Conservation (phyloP, 176 grass and related monocot genomes). For the Phoenix roebelenii region DNA sequence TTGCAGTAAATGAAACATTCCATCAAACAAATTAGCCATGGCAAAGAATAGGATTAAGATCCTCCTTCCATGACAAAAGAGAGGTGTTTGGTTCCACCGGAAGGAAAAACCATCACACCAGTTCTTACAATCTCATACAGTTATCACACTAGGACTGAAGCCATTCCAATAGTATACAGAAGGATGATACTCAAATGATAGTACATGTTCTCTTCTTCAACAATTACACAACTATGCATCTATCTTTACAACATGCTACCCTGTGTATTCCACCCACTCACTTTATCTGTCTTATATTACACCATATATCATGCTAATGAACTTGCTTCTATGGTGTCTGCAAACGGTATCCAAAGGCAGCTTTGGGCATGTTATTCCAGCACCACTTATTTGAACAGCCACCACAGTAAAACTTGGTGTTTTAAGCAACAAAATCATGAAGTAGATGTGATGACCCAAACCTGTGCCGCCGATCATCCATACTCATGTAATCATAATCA, state of each 20-base stretch:
- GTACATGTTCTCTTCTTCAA: not conserved
- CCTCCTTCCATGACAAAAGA: no score
- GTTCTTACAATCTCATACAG: no score
- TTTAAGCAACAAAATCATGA: slow-evolving; percentile 87
- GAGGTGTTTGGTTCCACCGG: no score
- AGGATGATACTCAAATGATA: not conserved
- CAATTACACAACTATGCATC: slow-evolving; percentile 35
- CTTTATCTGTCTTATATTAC: slow-evolving; percentile 32
- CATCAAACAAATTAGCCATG: no score
- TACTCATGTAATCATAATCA: not conserved
- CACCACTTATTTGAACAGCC: slow-evolving; percentile 1
- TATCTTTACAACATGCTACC: slow-evolving; percentile 67
- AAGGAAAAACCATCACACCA: no score
- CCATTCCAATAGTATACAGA: not conserved
- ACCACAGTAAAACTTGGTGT: slow-evolving; percentile 17
- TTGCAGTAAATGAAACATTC: no score
- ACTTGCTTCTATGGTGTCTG: slow-evolving; percentile 16
- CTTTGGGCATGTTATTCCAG: slow-evolving; percentile 34
- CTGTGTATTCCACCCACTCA: slow-evolving; percentile 16
- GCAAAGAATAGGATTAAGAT: no score
- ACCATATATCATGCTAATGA: slow-evolving; percentile 14
- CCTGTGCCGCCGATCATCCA: not conserved
- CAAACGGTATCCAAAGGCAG: slow-evolving; percentile 5
- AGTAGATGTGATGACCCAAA: slow-evolving; percentile 53
- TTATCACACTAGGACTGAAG: no score